phyloP scores from a whole-genome alignment of 352 stramenopile species.

The Pythium dissimile region DNA sequence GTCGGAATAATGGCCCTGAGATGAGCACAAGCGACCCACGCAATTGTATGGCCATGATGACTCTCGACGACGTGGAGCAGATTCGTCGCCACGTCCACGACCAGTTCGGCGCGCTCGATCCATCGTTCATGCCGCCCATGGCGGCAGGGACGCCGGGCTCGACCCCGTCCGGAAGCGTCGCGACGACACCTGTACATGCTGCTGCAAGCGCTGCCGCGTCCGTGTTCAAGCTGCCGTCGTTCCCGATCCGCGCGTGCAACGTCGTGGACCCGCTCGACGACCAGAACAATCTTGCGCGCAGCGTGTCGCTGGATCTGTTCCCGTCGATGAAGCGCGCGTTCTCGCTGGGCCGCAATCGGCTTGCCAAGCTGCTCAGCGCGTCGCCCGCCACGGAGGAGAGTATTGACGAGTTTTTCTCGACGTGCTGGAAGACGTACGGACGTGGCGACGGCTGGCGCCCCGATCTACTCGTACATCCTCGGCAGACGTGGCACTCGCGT shows the following conservation, averaged over 20 bases:
- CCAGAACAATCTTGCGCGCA: conserved; percentile 84
- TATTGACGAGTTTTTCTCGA: conserved; percentile 53
- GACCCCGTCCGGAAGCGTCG: background rate
- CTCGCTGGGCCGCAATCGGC: conserved; percentile 47
- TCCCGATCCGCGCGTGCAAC: conserved; percentile 83
- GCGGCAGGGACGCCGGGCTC: background rate
- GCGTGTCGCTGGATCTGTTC: conserved; percentile 69
- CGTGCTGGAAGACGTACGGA: conserved; percentile 62
- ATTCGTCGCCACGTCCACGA: conserved; percentile 47
- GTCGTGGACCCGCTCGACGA: conserved; percentile 87
- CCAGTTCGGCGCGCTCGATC: conserved; percentile 57
- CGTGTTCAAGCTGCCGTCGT: conserved; percentile 25
- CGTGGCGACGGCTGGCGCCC: conserved; percentile 74
- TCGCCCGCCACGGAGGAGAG: background rate
- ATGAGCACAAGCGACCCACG: background rate
- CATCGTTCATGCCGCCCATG: conserved; percentile 10
- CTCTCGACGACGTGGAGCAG: conserved; percentile 40
- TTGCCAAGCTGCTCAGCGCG: conserved; percentile 14
- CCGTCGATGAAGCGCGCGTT: conserved; percentile 72
- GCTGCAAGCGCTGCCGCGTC: background rate
- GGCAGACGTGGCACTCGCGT: conserved; percentile 58
- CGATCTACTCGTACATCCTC: conserved; percentile 73
- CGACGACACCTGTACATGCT: conserved; percentile 7
- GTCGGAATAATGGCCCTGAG: background rate
- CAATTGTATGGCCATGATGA: conserved; percentile 24